Percentiles rank a stretch among this genome's conserved stretches.
phyloP scores from a whole-genome alignment of 2,329 filamentous ascomycete genomes.

The Botrytis squamosa region DNA sequence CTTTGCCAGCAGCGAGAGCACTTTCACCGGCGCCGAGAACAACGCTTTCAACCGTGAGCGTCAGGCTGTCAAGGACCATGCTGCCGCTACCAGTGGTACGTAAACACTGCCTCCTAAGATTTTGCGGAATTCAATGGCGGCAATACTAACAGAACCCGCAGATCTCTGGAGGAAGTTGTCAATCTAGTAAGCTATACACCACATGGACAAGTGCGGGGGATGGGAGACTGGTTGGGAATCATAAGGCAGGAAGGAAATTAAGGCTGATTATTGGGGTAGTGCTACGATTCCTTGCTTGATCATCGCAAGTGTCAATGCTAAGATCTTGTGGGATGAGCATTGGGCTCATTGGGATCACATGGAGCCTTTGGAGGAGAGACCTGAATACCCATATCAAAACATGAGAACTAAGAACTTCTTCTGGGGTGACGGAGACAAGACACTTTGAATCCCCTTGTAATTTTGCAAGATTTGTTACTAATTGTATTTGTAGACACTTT shows the following conservation, averaged over 20 bases:
- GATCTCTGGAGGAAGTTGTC: conserved; percentile 96
- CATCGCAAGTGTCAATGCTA: conserved; percentile 77
- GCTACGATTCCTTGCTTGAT: conserved; percentile 71
- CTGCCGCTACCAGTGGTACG: conserved; percentile 78
- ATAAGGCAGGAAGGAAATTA: background rate
- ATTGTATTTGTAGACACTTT: conserved; percentile 53
- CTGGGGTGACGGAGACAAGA: conserved; percentile 96
- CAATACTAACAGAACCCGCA: conserved; percentile 43
- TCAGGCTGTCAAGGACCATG: conserved; percentile 86
- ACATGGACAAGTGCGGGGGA: background rate
- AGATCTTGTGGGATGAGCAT: conserved; percentile 89
- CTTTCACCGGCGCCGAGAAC: conserved; percentile 63
- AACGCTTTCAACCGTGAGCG: conserved; percentile 95
- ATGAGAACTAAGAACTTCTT: conserved; percentile 93
- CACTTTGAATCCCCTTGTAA: conserved; percentile 43
- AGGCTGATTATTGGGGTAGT: conserved; percentile 48
- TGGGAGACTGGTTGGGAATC: background rate
- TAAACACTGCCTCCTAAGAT: conserved; percentile 31
- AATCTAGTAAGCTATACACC: conserved; percentile 70
- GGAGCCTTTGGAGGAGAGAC: conserved; percentile 83
- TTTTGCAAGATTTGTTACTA: conserved; percentile 22
- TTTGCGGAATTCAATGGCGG: conserved; percentile 23
- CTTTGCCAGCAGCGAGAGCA: conserved; percentile 62
- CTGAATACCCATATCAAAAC: conserved; percentile 97
- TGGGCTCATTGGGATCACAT: conserved; percentile 93